These are phyloP conservation scores for Fusarium begoniae DNA, from an alignment of 2,329 filamentous ascomycete genomes.

Conservation along the genomic window DNA sequence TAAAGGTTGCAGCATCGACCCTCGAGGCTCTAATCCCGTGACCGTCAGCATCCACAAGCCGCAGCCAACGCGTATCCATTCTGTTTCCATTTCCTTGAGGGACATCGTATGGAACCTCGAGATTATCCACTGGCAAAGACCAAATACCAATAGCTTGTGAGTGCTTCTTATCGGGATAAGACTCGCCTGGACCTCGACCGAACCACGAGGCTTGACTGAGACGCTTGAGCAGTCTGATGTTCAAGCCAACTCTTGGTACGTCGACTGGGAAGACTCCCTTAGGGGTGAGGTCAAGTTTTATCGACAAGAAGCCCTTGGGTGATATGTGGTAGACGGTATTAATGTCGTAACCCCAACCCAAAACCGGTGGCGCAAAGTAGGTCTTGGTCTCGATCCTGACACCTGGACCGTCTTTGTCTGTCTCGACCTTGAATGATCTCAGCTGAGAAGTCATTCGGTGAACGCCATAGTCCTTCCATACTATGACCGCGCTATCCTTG, in stretches of 20 bases:
- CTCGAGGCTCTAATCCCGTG: not conserved
- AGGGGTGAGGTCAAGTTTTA: not conserved
- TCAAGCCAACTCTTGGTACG: not conserved
- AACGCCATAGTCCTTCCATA: constrained; percentile 11
- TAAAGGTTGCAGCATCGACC: not conserved
- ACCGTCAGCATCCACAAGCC: not conserved
- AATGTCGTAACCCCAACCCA: constrained; percentile 14
- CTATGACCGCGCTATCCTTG: not conserved
- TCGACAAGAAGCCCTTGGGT: not conserved
- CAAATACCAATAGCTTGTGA: not conserved
- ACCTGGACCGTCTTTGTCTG: not conserved
- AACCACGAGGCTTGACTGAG: not conserved
- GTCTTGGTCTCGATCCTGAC: not conserved
- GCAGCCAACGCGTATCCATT: constrained; percentile 12
- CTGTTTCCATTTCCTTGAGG: not conserved
- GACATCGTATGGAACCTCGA: not conserved
- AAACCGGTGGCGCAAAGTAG: not conserved
- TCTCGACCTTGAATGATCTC: not conserved
- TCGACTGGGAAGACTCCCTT: not conserved
- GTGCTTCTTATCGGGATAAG: constrained; percentile 2
- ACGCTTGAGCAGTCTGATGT: not conserved
- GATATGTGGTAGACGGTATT: not conserved
- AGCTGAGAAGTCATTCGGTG: constrained; percentile 9
- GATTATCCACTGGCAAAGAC: not conserved
- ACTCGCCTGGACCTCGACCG: constrained; percentile 2